phyloP scores from a whole-genome alignment of 192 early-diverging fungal species.

The Coemansia sp. region DNA sequence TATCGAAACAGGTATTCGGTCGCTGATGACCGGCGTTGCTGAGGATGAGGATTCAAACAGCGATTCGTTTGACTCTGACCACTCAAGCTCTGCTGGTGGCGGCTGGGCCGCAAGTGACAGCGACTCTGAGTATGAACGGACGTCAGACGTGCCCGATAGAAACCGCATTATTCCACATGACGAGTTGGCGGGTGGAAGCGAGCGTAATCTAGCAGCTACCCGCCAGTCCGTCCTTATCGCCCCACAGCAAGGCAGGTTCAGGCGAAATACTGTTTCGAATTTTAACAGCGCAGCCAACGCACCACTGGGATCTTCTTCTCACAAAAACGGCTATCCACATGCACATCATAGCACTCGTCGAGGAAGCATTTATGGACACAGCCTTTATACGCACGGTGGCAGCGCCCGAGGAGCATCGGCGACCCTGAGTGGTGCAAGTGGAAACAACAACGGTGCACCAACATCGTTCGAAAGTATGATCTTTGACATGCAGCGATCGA shows the following conservation, averaged over 20 bases:
- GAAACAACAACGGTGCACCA: background rate
- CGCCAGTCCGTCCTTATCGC: background rate
- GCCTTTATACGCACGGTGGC: background rate
- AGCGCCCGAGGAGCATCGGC: background rate
- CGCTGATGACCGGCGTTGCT: constrained; percentile 30
- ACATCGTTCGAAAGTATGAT: constrained; percentile 41
- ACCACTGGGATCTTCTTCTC: background rate
- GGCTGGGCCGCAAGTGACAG: constrained; percentile 11
- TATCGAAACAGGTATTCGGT: constrained; percentile 38
- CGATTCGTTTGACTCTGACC: constrained; percentile 17
- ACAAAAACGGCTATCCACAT: background rate
- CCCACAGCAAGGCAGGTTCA: background rate
- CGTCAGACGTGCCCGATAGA: background rate
- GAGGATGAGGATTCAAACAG: constrained; percentile 10
- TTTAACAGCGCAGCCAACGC: background rate
- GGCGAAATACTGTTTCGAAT: constrained; percentile 6
- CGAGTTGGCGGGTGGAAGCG: background rate
- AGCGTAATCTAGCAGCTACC: background rate
- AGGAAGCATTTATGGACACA: background rate
- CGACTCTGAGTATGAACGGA: background rate
- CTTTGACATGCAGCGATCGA: constrained; percentile 49
- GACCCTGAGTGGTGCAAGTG: background rate
- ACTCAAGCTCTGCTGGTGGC: constrained; percentile 17
- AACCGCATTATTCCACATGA: background rate
- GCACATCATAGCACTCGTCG: background rate